Conservation (phyloP, 768 basidiomycete genomes). For the Amanita polypyramis region DNA sequence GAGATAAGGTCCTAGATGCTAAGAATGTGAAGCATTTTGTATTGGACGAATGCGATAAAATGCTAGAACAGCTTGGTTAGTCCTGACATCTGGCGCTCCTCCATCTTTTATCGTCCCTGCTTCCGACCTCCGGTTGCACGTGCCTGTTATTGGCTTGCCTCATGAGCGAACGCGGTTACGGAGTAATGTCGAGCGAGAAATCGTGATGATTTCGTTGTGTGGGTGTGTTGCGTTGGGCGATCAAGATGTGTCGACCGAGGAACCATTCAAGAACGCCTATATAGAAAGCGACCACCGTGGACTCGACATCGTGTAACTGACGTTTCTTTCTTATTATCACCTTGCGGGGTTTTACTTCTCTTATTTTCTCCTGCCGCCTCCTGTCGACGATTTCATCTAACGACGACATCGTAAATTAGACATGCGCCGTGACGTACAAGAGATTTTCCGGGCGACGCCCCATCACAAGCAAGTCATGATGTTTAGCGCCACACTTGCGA, state of each 20-base stretch:
- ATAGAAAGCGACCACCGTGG: conserved; percentile 26
- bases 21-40: conserved; percentile 99
- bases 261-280: conserved; percentile 22
- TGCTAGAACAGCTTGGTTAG: conserved; percentile 99
- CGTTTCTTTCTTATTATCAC: conserved; percentile 8
- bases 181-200: conserved; percentile 5
- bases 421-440: conserved; percentile 99
- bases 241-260: conserved; percentile 12
- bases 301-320: conserved; percentile 13
- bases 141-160: conserved; percentile 27
- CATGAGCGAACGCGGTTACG: conserved; percentile 13
- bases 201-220: conserved; percentile 20
- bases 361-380: conserved; percentile 40
- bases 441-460: conserved; percentile 97
- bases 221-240: conserved; percentile 18
- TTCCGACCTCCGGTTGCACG: conserved; percentile 18
- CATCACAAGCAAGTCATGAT: conserved; percentile 99
- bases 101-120: conserved; percentile 7
- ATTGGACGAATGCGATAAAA: conserved; percentile 99
- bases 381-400: conserved; percentile 51
- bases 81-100: conserved; percentile 41
- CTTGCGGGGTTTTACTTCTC: conserved; percentile 12
- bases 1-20: conserved; percentile 93
- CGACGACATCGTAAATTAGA: conserved; percentile 74
- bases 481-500: conserved; percentile 97